A percentile compares a stretch with the other conserved stretches of the same genome.
These are phyloP conservation scores for Penicillium sp. DNA, from an alignment of 2,329 filamentous ascomycete genomes.

Conservation along the genomic window DNA sequence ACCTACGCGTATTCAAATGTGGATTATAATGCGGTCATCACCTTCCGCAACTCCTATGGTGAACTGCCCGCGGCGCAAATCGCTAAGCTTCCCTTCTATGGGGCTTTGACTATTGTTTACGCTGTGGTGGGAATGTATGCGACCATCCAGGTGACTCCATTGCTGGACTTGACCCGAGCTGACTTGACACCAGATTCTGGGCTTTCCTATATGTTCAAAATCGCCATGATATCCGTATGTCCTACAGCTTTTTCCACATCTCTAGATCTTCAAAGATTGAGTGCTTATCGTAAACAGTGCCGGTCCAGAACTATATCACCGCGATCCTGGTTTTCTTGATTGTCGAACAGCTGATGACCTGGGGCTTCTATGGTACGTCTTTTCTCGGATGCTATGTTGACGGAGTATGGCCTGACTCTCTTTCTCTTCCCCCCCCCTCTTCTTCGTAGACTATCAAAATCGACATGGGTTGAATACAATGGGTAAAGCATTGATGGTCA, in stretches of 20 bases:
- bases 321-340: slow-evolving; percentile 92
- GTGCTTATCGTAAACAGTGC: slow-evolving; percentile 52
- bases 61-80: slow-evolving; percentile 94
- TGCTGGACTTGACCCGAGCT: slow-evolving; percentile 10
- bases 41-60: slow-evolving; percentile 93
- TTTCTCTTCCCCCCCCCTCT: no score
- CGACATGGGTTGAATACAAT: slow-evolving; percentile 76
- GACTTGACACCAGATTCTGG: slow-evolving; percentile 62
- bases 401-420: slow-evolving; percentile 28
- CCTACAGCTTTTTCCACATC: neutral
- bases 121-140: slow-evolving; percentile 69
- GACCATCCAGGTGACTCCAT: neutral
- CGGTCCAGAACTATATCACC: slow-evolving; percentile 98
- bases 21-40: slow-evolving; percentile 73
- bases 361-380: slow-evolving; percentile 81
- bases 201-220: slow-evolving; percentile 93
- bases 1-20: slow-evolving; percentile 63
- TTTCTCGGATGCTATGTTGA: neutral
- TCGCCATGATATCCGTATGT: slow-evolving; percentile 75
- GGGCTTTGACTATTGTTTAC: slow-evolving; percentile 87
- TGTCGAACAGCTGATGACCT: slow-evolving; percentile 95
- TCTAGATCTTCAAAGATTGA: neutral
- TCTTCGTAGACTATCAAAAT: slow-evolving; percentile 73
- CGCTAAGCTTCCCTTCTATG: slow-evolving; percentile 94
- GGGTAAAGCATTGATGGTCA: slow-evolving; percentile 77